Percentiles rank a stretch among this genome's conserved stretches.
Conservation (phyloP, 345 rosid species). For the Mallotus nudiflorus region DNA sequence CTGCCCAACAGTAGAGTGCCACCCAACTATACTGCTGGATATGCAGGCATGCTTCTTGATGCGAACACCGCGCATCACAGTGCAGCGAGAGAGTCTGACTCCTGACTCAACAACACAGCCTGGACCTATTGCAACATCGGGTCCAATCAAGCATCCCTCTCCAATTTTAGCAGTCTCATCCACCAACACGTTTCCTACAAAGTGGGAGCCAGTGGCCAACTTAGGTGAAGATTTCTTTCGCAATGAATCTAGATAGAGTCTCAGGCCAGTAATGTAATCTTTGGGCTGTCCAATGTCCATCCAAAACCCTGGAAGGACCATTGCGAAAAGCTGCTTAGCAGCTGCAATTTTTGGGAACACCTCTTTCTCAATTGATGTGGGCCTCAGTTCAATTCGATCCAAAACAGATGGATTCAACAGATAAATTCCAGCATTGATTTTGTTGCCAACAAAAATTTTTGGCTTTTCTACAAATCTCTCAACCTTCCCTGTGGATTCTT, state of each 20-base stretch:
- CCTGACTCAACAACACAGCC: conserved; percentile 92
- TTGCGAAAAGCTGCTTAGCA: conserved; percentile 70
- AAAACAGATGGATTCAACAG: conserved; percentile 88
- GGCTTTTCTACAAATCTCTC: conserved; percentile 97
- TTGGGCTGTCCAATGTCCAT: conserved; percentile 99
- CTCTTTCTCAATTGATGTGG: conserved; percentile 95
- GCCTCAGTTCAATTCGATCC: conserved; percentile 84
- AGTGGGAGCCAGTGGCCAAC: conserved; percentile 57
- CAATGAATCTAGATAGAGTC: conserved; percentile 92
- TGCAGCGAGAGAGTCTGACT: conserved; percentile 93
- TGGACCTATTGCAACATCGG: conserved; percentile 94
- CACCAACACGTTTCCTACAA: conserved; percentile 84
- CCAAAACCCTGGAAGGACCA: conserved; percentile 99
- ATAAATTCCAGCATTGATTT: conserved; percentile 96
- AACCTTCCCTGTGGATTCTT: conserved; percentile 76
- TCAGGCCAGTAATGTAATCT: conserved; percentile 89
- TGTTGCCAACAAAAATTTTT: conserved; percentile 88
- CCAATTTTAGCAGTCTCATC: conserved; percentile 90
- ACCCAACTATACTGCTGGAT: conserved; percentile 91
- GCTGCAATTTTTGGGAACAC: conserved; percentile 96
- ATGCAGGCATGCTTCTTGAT: conserved; percentile 95
- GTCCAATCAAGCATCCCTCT: conserved; percentile 95
- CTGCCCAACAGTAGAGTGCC: conserved; percentile 96
- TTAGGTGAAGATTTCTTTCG: conserved; percentile 67
- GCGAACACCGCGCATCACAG: conserved; percentile 93